phyloP scores from a whole-genome alignment of 345 rosid species.

The Hibiscus tridactylites region DNA sequence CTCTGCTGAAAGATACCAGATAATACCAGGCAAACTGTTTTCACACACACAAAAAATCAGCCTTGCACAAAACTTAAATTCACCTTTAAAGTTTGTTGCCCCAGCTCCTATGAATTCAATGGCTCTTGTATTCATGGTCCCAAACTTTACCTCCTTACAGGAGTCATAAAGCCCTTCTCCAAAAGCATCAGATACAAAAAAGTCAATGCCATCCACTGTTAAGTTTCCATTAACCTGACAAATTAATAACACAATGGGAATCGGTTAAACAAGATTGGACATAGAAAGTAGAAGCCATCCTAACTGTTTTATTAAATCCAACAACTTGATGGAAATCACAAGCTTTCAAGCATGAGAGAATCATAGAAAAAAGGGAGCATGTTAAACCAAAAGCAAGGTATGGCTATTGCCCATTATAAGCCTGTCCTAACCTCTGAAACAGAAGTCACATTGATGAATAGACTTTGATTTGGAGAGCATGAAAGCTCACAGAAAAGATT shows the following conservation, averaged over 20 bases:
- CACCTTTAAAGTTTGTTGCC: slow-evolving; percentile 80
- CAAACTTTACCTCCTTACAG: slow-evolving; percentile 97
- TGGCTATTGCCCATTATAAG: background rate
- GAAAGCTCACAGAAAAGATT: slow-evolving; percentile 91
- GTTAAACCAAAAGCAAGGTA: background rate
- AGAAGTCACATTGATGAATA: slow-evolving; percentile 83
- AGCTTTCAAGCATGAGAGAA: background rate
- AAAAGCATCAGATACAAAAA: slow-evolving; percentile 54
- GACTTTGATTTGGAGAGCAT: slow-evolving; percentile 89
- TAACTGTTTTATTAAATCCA: background rate
- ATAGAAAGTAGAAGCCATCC: background rate
- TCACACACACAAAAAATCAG: background rate
- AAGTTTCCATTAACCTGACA: slow-evolving; percentile 62
- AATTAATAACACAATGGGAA: background rate
- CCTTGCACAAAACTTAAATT: slow-evolving; percentile 7
- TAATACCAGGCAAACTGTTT: background rate
- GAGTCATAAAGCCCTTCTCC: slow-evolving; percentile 85
- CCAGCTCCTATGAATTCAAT: slow-evolving; percentile 86
- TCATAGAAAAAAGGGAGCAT: background rate
- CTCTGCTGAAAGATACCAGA: background rate
- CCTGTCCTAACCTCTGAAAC: slow-evolving; percentile 54
- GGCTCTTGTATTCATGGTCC: slow-evolving; percentile 94
- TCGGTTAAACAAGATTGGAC: background rate
- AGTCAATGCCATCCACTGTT: slow-evolving; percentile 85
- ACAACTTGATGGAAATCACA: background rate